Evolutionary conservation across 1,139 yeast genomes (phyloP).

Genomic region (Magnusiomyces clavatus): DNA sequence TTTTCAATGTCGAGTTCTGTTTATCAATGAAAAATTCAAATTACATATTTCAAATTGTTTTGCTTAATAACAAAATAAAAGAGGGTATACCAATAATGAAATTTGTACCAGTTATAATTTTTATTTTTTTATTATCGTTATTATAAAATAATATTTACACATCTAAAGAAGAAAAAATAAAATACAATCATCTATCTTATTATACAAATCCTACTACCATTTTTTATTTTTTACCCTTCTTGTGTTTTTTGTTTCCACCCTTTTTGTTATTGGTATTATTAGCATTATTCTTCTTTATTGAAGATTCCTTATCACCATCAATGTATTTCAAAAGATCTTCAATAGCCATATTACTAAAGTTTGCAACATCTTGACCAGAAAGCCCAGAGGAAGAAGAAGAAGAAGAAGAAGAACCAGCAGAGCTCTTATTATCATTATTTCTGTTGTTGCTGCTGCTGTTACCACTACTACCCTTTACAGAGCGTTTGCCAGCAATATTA

Average conservation of each 20-base stretch:
- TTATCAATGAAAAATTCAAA: no score
- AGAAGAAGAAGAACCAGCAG: not conserved
- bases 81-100: no score
- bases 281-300: conserved; percentile 11
- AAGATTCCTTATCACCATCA: conserved; percentile 19
- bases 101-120: no score
- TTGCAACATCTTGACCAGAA: conserved; percentile 17
- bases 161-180: not conserved
- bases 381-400: no score
- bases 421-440: not conserved
- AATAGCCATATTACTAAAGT: conserved; percentile 20
- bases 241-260: not conserved
- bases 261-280: conserved; percentile 2
- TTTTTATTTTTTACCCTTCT: conserved; percentile 5
- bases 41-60: no score
- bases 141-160: not conserved
- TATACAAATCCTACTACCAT: no score
- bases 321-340: conserved; percentile 33
- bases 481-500: not conserved
- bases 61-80: no score
- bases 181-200: not conserved
- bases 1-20: no score
- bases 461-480: no score
- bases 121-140: not conserved
- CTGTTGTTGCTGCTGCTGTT: not conserved